phyloP scores from a whole-genome alignment of 2,329 filamentous ascomycete genomes.

The Colletotrichum sp. region DNA sequence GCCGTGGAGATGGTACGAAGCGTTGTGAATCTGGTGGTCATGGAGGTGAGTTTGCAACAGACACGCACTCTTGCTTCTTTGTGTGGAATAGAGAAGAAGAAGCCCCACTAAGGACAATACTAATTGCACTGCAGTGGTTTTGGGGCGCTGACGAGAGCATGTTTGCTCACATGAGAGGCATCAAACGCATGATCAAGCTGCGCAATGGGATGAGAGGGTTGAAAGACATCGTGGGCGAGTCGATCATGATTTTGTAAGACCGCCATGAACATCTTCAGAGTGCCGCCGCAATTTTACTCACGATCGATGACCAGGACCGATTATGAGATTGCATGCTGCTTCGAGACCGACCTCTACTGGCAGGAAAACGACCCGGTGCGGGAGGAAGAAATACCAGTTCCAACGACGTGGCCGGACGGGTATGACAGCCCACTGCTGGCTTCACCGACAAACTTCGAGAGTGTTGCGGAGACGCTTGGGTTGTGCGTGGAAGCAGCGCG shows the following conservation, averaged over 20 bases:
- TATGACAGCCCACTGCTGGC: constrained; percentile 29
- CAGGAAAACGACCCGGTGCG: constrained; percentile 21
- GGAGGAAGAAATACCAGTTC: constrained; percentile 7
- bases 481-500: constrained; percentile 24
- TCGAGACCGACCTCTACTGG: constrained; percentile 32
- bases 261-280: not conserved
- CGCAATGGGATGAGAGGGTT: constrained; percentile 29
- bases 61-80: not conserved
- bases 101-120: not conserved
- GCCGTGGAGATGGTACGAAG: constrained; percentile 30
- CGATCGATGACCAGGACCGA: constrained; percentile 26
- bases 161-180: constrained; percentile 33
- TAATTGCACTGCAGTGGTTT: constrained; percentile 17
- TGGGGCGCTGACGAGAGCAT: constrained; percentile 33
- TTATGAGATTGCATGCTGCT: constrained; percentile 33
- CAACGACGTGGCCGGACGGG: constrained; percentile 23
- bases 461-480: constrained; percentile 8
- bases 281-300: not conserved
- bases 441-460: constrained; percentile 23
- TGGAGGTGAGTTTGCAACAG: constrained; percentile 26
- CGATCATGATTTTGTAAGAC: constrained; percentile 18
- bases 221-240: constrained; percentile 29
- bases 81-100: rapidly evolving
- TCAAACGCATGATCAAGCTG: constrained; percentile 31
- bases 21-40: constrained; percentile 33